Conservation (phyloP, 768 basidiomycete species). For the Leccinum disarticulatum region DNA sequence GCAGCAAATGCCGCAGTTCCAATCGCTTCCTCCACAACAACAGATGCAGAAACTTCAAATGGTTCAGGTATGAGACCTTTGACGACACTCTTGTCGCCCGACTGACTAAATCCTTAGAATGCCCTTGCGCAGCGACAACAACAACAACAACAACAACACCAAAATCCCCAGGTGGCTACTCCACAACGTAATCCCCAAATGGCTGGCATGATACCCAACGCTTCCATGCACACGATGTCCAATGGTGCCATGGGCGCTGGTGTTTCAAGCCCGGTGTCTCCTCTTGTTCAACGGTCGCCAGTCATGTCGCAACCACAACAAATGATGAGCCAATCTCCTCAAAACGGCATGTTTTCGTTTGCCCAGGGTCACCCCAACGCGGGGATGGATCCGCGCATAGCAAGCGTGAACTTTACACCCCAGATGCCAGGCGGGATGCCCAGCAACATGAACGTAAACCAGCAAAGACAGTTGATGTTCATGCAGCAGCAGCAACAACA, state of each 20-base stretch:
- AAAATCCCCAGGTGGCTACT: conserved; percentile 23
- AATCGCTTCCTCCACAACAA: conserved; percentile 45
- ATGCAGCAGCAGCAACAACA: conserved; percentile 31
- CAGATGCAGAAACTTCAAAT: conserved; percentile 61
- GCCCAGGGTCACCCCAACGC: conserved; percentile 23
- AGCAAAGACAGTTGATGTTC: conserved; percentile 48
- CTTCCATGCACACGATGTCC: conserved; percentile 25
- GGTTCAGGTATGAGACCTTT: conserved; percentile 44
- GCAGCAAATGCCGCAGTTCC: conserved; percentile 52
- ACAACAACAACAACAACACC: conserved; percentile 32
- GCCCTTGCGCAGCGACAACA: conserved; percentile 26
- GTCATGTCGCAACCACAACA: conserved; percentile 29
- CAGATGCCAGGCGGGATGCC: conserved; percentile 32
- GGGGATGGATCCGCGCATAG: conserved; percentile 34
- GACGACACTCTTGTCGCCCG: background rate
- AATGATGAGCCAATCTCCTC: conserved; percentile 27
- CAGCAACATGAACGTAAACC: conserved; percentile 30
- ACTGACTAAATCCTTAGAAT: conserved; percentile 15
- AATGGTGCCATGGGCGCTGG: conserved; percentile 25
- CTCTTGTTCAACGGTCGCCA: conserved; percentile 29
- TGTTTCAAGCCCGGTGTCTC: conserved; percentile 31
- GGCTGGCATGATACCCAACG: conserved; percentile 31
- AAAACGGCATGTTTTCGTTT: conserved; percentile 35
- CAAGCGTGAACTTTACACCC: conserved; percentile 25
- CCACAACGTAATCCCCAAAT: conserved; percentile 31